Conservation (phyloP, 129 eudicot genomes). For the Flaveria robusta region DNA sequence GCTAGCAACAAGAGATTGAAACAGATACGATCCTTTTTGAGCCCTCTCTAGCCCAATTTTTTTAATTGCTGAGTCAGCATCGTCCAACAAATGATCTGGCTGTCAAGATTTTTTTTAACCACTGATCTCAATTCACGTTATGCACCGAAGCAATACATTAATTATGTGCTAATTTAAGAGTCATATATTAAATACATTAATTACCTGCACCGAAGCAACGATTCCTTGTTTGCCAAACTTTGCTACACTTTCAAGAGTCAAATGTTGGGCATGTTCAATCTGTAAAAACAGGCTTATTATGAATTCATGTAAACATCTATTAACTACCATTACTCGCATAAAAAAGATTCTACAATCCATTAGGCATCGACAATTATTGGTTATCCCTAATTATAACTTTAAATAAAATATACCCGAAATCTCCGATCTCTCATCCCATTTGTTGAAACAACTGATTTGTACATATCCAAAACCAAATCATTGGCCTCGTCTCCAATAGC, state of each 20-base stretch:
- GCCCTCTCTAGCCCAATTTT: constrained; percentile 78
- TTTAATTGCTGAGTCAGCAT: constrained; percentile 78
- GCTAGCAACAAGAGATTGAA: constrained; percentile 62
- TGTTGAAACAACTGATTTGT: constrained; percentile 55
- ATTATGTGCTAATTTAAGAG: neutral
- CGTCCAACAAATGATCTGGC: constrained; percentile 95
- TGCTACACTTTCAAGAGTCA: constrained; percentile 58
- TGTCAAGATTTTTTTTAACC: constrained; percentile 41
- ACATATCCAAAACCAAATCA: constrained; percentile 80
- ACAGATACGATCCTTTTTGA: constrained; percentile 71
- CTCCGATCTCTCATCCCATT: constrained; percentile 79
- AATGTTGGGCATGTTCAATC: constrained; percentile 99
- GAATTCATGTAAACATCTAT: constrained; percentile 8
- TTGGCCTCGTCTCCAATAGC: constrained; percentile 95
- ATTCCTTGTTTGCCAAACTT: constrained; percentile 74
- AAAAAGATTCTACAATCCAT: neutral
- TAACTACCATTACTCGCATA: constrained; percentile 1
- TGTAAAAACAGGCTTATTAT: constrained; percentile 27
- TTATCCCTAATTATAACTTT: constrained; percentile 1
- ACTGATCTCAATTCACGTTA: neutral
- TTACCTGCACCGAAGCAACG: constrained; percentile 92
- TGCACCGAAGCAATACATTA: no score
- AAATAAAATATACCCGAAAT: constrained; percentile 62
- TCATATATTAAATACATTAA: neutral
- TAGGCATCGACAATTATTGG: constrained; percentile 7